Evolutionary conservation across 805 yeast genomes (phyloP).

Genomic region (Jamesozyma spencerorum): DNA sequence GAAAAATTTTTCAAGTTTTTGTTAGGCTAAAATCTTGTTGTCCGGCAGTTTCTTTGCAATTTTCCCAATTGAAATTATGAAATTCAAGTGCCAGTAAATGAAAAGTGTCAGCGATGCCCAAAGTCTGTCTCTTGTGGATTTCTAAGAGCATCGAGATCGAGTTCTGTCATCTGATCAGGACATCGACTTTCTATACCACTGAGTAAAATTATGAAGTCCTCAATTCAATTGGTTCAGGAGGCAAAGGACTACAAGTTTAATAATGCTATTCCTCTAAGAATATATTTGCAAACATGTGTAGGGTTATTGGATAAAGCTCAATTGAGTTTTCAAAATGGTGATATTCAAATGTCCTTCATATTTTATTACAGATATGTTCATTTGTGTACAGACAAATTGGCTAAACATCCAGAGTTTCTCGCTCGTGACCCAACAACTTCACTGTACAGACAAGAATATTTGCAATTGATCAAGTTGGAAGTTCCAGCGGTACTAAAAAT

Average conservation of each 20-base stretch:
- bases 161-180: neutral
- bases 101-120: neutral
- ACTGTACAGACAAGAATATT: constrained; percentile 17
- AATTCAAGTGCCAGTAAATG: too few species aligned
- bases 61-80: neutral
- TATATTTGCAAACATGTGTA: constrained; percentile 48
- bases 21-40: neutral
- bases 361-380: constrained; percentile 53
- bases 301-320: constrained; percentile 38
- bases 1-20: neutral
- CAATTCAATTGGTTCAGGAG: constrained; percentile 28
- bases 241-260: constrained; percentile 50
- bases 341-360: constrained; percentile 43
- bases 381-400: constrained; percentile 24
- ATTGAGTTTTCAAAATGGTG: constrained; percentile 29
- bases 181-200: neutral
- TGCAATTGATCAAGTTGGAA: constrained; percentile 24
- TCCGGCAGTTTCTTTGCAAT: constrained; percentile 2
- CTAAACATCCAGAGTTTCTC: constrained; percentile 22
- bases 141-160: neutral
- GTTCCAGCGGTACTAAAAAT: constrained; percentile 27
- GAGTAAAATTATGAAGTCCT: constrained; percentile 10
- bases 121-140: too few species aligned
- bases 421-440: neutral
- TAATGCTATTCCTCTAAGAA: constrained; percentile 38